Evolutionary conservation across 1,284 basidiomycete genomes (phyloP).

Genomic region (Farysia itapuensis): DNA sequence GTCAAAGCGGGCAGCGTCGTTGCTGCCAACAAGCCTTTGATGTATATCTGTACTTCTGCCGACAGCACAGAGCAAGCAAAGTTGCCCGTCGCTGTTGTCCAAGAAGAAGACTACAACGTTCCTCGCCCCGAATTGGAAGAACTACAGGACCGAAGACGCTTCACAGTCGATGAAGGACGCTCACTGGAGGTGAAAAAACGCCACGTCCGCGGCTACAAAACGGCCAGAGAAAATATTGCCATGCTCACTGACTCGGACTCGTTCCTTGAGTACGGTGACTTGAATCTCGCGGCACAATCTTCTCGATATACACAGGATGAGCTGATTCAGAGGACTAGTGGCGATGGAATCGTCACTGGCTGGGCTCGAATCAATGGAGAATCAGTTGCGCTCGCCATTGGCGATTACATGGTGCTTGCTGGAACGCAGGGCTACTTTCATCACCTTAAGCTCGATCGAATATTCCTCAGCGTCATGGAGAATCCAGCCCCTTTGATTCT

Average conservation of each 20-base stretch:
- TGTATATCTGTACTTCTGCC: constrained; percentile 5
- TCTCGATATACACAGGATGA: constrained; percentile 1
- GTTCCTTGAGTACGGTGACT: constrained; percentile 37
- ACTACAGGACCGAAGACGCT: constrained; percentile 4
- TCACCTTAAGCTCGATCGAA: constrained; percentile 39
- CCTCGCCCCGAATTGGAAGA: constrained; percentile 24
- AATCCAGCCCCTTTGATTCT: constrained; percentile 35
- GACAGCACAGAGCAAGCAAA: not conserved
- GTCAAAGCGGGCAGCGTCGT: constrained; percentile 16
- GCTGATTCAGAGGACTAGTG: constrained; percentile 17
- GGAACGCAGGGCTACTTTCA: constrained; percentile 44
- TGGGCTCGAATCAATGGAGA: constrained; percentile 20
- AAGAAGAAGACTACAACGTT: constrained; percentile 7
- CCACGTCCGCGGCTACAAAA: constrained; percentile 29
- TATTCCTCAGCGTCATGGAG: constrained; percentile 11
- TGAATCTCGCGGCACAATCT: constrained; percentile 30
- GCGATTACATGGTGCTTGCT: constrained; percentile 41
- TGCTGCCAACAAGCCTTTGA: constrained; percentile 9
- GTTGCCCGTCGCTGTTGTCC: not conserved
- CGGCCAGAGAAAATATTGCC: constrained; percentile 34
- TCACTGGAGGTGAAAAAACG: constrained; percentile 15
- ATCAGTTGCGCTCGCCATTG: constrained; percentile 16
- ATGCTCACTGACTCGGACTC: constrained; percentile 28
- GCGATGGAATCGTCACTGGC: constrained; percentile 42
- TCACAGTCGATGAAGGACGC: constrained; percentile 9